Conservation (phyloP, 768 basidiomycete genomes). For the Mycena crocata region DNA sequence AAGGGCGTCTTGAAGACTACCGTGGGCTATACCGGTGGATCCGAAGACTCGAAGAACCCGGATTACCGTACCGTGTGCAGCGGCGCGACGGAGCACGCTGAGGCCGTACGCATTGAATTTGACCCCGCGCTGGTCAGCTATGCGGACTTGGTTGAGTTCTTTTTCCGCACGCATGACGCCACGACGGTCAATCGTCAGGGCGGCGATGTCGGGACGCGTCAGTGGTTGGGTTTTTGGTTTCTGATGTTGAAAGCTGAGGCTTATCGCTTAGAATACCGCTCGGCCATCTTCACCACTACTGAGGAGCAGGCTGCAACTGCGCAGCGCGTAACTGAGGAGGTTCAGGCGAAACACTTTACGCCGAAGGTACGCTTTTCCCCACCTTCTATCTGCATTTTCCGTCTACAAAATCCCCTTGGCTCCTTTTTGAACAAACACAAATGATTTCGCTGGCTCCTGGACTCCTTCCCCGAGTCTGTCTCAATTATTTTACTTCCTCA, state of each 20-base stretch:
- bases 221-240: too few relatives aligned
- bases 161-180: constrained; percentile 79
- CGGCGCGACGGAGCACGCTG: constrained; percentile 78
- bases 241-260: too few relatives aligned
- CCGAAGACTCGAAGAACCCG: too few relatives aligned
- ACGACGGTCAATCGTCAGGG: constrained; percentile 72
- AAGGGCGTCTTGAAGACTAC: too few relatives aligned
- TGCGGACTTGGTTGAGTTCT: constrained; percentile 82
- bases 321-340: constrained; percentile 70
- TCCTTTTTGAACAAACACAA: too few relatives aligned
- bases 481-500: too few relatives aligned
- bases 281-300: constrained; percentile 73
- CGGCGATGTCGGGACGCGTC: constrained; percentile 74
- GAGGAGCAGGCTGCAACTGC: constrained; percentile 71
- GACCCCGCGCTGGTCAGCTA: constrained; percentile 72
- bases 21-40: constrained; percentile 73
- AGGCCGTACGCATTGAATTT: constrained; percentile 74
- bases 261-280: constrained; percentile 76
- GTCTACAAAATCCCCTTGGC: too few relatives aligned
- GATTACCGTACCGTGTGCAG: constrained; percentile 71
- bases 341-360: constrained; percentile 74
- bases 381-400: too few relatives aligned
- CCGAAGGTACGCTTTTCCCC: too few relatives aligned
- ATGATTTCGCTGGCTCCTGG: too few relatives aligned
- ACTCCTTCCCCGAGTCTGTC: too few relatives aligned